Conservation (phyloP, 345 rosid species). For the Populus alba region DNA sequence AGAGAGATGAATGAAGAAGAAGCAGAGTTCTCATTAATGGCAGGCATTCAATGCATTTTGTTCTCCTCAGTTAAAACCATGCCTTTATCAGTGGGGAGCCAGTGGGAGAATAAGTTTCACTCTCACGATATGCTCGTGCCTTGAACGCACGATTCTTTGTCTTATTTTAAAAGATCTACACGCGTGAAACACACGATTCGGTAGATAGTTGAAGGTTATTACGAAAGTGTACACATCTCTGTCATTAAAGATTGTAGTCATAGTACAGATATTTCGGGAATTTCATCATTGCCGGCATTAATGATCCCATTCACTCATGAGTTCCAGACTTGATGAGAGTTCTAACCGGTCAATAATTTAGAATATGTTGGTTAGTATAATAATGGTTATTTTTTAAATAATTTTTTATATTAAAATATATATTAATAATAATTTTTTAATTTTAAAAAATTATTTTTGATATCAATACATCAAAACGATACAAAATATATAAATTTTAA, state of each 20-base stretch:
- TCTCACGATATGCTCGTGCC: background rate
- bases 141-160: background rate
- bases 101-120: background rate
- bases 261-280: background rate
- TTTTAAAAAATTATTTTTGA: too few species aligned
- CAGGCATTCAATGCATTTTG: slow-evolving; percentile 24
- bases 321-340: too few species aligned
- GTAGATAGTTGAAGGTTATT: background rate
- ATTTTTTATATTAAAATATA: too few species aligned
- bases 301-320: too few species aligned
- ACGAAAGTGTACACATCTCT: background rate
- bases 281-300: background rate
- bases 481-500: too few species aligned
- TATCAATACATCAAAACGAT: too few species aligned
- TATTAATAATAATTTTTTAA: too few species aligned
- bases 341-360: too few species aligned
- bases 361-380: too few species aligned
- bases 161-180: background rate
- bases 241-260: background rate
- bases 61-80: background rate
- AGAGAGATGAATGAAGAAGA: background rate
- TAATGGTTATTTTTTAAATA: too few species aligned
- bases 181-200: background rate
- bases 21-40: slow-evolving; percentile 18
- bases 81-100: background rate